Percentiles rank a stretch among this genome's conserved stretches.
These are phyloP conservation scores for Lasiodiplodia citricola DNA, from an alignment of 2,329 filamentous ascomycete genomes.

Conservation along the genomic window DNA sequence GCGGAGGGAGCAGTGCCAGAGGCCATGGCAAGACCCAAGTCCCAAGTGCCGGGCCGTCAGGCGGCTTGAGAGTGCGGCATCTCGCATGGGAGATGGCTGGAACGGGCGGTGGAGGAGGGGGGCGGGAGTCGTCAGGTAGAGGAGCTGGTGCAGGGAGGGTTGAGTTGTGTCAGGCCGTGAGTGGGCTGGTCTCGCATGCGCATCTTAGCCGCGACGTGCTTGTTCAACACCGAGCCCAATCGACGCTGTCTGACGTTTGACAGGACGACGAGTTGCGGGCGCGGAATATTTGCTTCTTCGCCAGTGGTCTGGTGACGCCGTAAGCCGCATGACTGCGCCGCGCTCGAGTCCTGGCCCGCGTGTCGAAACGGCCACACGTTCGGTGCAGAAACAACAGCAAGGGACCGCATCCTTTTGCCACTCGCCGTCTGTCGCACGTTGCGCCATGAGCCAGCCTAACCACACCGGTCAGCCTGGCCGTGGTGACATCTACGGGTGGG, in stretches of 20 bases:
- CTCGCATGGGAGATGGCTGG: slow-evolving; percentile 20
- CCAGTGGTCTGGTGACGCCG: slow-evolving; percentile 16
- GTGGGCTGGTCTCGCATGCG: slow-evolving; percentile 22
- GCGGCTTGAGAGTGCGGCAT: slow-evolving; percentile 14
- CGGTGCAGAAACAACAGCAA: slow-evolving; percentile 10
- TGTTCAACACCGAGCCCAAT: slow-evolving; percentile 10
- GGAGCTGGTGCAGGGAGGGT: slow-evolving; percentile 2
- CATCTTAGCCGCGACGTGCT: not conserved
- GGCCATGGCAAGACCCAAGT: not conserved
- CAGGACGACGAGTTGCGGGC: slow-evolving; percentile 14
- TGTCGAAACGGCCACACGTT: slow-evolving; percentile 13
- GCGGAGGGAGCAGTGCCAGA: slow-evolving; percentile 4
- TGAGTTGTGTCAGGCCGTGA: slow-evolving; percentile 23
- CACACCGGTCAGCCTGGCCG: slow-evolving; percentile 1
- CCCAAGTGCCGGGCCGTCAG: slow-evolving; percentile 7
- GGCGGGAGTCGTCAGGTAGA: slow-evolving; percentile 1
- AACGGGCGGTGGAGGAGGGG: not conserved
- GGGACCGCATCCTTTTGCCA: not conserved
- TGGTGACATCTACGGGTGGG: slow-evolving; percentile 6
- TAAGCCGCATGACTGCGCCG: slow-evolving; percentile 14
- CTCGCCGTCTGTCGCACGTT: not conserved
- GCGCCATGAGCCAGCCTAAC: not conserved
- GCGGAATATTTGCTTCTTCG: not conserved
- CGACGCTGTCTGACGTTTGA: slow-evolving; percentile 17
- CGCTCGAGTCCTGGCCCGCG: not conserved